Conservation (phyloP, 192 early-diverging fungal species). For the Coemansia sp. region DNA sequence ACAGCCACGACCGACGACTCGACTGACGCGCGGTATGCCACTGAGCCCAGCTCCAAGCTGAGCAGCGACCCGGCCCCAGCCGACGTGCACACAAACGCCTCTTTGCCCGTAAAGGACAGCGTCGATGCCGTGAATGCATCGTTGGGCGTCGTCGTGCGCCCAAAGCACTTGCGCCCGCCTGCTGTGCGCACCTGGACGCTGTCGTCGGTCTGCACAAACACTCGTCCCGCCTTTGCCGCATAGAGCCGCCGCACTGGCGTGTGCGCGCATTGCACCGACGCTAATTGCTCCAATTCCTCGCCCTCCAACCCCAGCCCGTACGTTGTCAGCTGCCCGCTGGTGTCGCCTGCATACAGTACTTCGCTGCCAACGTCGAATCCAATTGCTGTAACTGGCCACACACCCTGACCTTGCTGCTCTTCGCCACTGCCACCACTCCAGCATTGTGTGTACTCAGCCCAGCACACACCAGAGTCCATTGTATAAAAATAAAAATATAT, state of each 20-base stretch:
- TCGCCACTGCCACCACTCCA: slow-evolving; percentile 17
- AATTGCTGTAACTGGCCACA: slow-evolving; percentile 22
- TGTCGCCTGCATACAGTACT: slow-evolving; percentile 85
- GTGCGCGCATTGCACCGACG: slow-evolving; percentile 67
- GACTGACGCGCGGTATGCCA: slow-evolving; percentile 14
- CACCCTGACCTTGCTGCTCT: background rate
- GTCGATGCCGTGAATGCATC: slow-evolving; percentile 42
- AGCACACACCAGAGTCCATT: slow-evolving; percentile 16
- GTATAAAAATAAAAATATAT: background rate
- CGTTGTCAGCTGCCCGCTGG: slow-evolving; percentile 73
- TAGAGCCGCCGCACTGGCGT: slow-evolving; percentile 69
- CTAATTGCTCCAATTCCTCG: slow-evolving; percentile 67
- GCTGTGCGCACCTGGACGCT: slow-evolving; percentile 65
- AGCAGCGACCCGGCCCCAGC: slow-evolving; percentile 42
- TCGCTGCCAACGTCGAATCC: slow-evolving; percentile 72
- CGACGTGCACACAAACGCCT: slow-evolving; percentile 47
- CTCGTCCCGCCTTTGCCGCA: slow-evolving; percentile 44
- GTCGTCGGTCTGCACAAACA: slow-evolving; percentile 68
- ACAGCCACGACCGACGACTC: slow-evolving; percentile 24
- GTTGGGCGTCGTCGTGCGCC: slow-evolving; percentile 54
- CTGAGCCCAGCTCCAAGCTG: slow-evolving; percentile 21
- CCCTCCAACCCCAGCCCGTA: slow-evolving; percentile 48
- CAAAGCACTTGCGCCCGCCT: slow-evolving; percentile 53
- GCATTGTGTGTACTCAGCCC: slow-evolving; percentile 46
- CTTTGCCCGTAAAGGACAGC: slow-evolving; percentile 25